Base-by-base conservation (phyloP, 768 basidiomycete species). In the Sarcodon sp. region DNA sequence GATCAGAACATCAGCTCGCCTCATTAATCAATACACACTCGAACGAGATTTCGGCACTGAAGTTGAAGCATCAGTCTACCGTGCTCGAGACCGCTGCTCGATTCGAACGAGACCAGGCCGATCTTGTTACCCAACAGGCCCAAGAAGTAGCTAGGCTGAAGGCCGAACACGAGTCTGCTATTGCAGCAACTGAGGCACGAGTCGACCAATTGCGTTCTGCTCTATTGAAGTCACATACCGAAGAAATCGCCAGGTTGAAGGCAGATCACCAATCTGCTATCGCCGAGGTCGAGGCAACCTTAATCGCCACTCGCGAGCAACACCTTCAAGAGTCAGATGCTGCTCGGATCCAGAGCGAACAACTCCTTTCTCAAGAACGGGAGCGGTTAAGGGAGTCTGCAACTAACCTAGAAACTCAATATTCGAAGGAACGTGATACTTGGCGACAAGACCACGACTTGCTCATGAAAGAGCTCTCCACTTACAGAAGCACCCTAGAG, bases 381-480 rank as follows among this genome's bases (percentile, higher is more conserved):
- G 64, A 67, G 33, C 69, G 64, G 35, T 65, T 79, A 33, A 57
- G 65, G 21, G 57, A 60, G 7, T 46, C 54, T 8, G 47, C 57
- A 15, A 69, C 71, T n/a, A 75, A 76, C 12, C 60, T 82, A 16
- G 67, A 74, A 50, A 58, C 55, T 31, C 67, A 69, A 41, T 76
- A 82, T 43, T 57, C 66, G 18, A 64, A 71, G 38, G 77, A 79
- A 46, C 65, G 69, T 13, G 70, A 71, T 50, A 61, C 61, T 16
- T 57, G 71, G 32, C 54, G 59, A 27, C 63, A 60, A 50, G 65
- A 67, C 37, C 65, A 61, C 49, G 64, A 64, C 37, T 46, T 60
- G 32, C 62, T 73, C 9, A 35, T 59, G 9, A 55, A 80, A 68
- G 80, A 89, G 56, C 71, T 79, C 46, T 68, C 74, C 34, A 65